Evolutionary conservation across 1,284 basidiomycete species (phyloP).

Genomic region (Pulchroboletus neoregius): DNA sequence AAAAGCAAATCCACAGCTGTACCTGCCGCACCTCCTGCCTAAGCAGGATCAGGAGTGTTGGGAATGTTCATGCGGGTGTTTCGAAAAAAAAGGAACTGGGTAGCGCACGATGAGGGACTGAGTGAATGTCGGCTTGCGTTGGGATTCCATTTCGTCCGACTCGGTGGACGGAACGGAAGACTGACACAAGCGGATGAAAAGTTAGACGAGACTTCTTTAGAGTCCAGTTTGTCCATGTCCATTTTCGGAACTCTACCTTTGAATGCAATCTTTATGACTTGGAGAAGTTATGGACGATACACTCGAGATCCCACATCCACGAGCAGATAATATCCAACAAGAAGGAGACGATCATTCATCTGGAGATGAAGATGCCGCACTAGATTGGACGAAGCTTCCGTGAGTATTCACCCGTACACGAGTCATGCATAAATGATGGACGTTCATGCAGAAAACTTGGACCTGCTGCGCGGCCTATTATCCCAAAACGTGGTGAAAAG

Average conservation of each 20-base stretch:
- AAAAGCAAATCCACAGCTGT: constrained; percentile 92
- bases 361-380: constrained; percentile 54
- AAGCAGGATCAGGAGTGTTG: constrained; percentile 10
- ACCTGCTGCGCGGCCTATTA: constrained; percentile 43
- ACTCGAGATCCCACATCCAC: constrained; percentile 40
- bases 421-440: constrained; percentile 3
- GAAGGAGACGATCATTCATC: constrained; percentile 38
- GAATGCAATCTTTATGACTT: background rate
- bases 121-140: constrained; percentile 33
- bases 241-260: background rate
- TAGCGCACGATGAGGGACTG: constrained; percentile 38
- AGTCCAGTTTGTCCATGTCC: background rate
- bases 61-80: constrained; percentile 11
- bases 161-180: constrained; percentile 9
- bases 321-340: constrained; percentile 14
- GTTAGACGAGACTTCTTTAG: constrained; percentile 4
- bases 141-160: constrained; percentile 23
- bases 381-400: constrained; percentile 59
- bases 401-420: constrained; percentile 10
- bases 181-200: too few species aligned
- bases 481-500: constrained; percentile 93
- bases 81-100: constrained; percentile 10
- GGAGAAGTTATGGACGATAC: constrained; percentile 43
- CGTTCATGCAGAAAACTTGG: constrained; percentile 22
- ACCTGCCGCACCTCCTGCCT: constrained; percentile 87